A percentile compares a stretch with the other conserved stretches of the same genome.
These are phyloP conservation scores for Kwoniella dejecticola DNA, from an alignment of 768 basidiomycete species.

Conservation along the genomic window DNA sequence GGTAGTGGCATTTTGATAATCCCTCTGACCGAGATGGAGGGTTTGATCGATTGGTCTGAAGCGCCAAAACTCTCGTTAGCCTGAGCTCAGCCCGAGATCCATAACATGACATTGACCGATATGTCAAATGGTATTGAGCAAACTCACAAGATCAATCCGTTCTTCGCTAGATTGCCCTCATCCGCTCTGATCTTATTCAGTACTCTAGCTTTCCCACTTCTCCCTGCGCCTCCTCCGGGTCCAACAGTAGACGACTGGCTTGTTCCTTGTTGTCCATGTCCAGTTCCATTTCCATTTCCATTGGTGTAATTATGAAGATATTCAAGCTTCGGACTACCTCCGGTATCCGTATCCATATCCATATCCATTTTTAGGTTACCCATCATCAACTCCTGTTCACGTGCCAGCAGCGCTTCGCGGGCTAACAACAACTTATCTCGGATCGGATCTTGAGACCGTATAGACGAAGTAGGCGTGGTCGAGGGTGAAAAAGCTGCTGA, in stretches of 20 bases:
- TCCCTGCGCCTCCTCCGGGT: too few species aligned
- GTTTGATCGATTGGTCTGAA: conserved; percentile 39
- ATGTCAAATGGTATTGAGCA: not conserved
- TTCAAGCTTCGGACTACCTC: not conserved
- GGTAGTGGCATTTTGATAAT: conserved; percentile 39
- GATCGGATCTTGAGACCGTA: conserved; percentile 28
- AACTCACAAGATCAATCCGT: conserved; percentile 43
- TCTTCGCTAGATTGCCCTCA: conserved; percentile 24
- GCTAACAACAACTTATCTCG: conserved; percentile 30
- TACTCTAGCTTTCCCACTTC: conserved; percentile 36
- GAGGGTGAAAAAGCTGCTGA: not conserved
- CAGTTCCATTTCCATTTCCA: not conserved
- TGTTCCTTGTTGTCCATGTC: not conserved
- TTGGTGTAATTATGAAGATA: not conserved
- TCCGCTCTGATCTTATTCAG: conserved; percentile 28
- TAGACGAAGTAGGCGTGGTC: too few species aligned
- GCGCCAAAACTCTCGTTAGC: not conserved
- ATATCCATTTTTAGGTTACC: not conserved
- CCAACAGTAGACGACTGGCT: too few species aligned
- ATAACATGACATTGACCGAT: not conserved
- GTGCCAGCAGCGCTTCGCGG: conserved; percentile 25
- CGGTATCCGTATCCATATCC: too few species aligned
- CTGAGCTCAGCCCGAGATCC: too few species aligned
- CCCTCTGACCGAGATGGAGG: conserved; percentile 33
- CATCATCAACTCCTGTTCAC: conserved; percentile 40